Evolutionary conservation across 257 asterid species (phyloP), one percentile per base, ranked within the genome.

Genomic region (Jacaranda copaia): DNA sequence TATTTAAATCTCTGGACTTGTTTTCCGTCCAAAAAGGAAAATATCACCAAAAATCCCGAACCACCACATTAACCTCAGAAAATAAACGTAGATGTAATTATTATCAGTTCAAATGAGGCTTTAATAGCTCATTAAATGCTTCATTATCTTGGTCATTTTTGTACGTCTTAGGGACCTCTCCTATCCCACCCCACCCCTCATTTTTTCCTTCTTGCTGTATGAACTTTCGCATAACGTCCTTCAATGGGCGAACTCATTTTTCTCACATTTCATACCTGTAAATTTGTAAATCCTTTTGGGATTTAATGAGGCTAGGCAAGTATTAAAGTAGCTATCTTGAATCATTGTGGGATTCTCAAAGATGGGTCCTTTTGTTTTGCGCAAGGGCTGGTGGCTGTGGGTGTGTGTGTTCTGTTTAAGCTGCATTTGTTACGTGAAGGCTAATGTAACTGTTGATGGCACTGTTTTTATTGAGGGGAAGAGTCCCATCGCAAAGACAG

Each of bases 401-500:
- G 71, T 70, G 18, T 60, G 42, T 63, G 70, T 85, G 78, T 3
- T 82, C 16, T 73, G 48, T 72, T 78, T 49, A n/a, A 61, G 81
- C 67, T 74, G 65, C 67, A 43, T 70, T 19, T 72, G 46, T 78
- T 80, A 14, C 78, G 89, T 77, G 74, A 52, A 62, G 48, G 84
- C 65, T 14, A n/a, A 15, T 59, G 68, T 9, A 72, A 74, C 35
- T 43, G 64, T 75, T 76, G 78, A 83, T 39, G 92, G 91, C 0
- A 82, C 55, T 67, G 90, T 89, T 76, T 71, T 42, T 15, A 56
- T 93, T 18, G 81, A 90, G 76, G 96, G 96, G 66, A 81, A 36
- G 19, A 61, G 48, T 35, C 52, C 84, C 77, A 82, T 89, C 66
- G 97, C 92, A 63, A 79, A 43, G 77, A 92, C 86, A 61, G 95